Evolutionary conservation across 164 flowering plant genomes (phyloP), one percentile per base, ranked within the genome.

Genomic region (Sextonia rubra): DNA sequence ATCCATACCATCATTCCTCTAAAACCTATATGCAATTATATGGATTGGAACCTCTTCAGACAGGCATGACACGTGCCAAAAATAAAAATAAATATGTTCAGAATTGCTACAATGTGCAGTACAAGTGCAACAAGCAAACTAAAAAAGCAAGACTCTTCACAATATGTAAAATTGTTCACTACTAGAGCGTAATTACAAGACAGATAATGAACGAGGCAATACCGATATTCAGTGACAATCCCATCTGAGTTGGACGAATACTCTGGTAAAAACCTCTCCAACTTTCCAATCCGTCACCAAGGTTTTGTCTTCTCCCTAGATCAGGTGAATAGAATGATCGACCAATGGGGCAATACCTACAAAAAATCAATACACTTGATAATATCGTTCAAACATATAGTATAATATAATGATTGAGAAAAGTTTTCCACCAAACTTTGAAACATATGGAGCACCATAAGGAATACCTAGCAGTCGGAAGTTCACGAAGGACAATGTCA

Each of bases 401-500:
- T 37, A 37, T 37, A 37, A 37, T 37, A 37, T 37, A 37, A 37
- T 37, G 44, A 37, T 37, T 37, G 44, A 37, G 11, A 2, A 37
- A 8, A 37, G 44, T 9, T 37, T 37, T 37, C 44, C 6, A 37
- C 44, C 44, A 37, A 37, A 37, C 11, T 1, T 8, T 37, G 44
- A 8, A 37, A 37, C 44, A 37, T 37, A 8, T 37, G 55, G 12
- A 37, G 8, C 25, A 67, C 24, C n/a, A 12, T 4, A n/a, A 27
- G 22, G 24, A 65, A 25, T 82, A 91, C 98, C 95, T 73, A 27
- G 83, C 26, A 1, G 94, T 90, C 7, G 97, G 97, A 70, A 89
- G 75, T 76, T 96, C 98, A 24, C 99, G 92, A 61, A 96, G 76
- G 47, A 96, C 98, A 76, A 96, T 91, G 78, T 96, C 99, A 52